Percentiles rank a stretch among this genome's conserved stretches.
Conservation (phyloP, 2,329 filamentous ascomycete species). For the Calonectria pseudoreteaudii region DNA sequence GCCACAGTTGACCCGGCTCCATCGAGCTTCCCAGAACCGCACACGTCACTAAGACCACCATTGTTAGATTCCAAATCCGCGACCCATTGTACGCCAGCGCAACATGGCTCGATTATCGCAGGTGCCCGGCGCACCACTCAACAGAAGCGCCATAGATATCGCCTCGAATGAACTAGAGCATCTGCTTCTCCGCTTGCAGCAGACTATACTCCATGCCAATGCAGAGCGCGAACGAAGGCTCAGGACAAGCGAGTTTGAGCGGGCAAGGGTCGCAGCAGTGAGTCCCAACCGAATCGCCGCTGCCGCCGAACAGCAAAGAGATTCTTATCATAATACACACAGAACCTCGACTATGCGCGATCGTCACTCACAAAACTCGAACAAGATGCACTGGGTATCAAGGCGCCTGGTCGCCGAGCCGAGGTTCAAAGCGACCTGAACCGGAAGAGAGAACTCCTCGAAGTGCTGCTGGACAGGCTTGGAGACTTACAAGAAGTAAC, state of each 20-base stretch:
- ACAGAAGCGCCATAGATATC: constrained; percentile 42
- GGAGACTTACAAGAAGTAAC: constrained; percentile 74
- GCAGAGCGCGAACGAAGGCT: constrained; percentile 69
- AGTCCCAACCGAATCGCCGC: constrained; percentile 49
- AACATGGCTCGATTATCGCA: constrained; percentile 46
- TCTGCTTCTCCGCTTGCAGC: constrained; percentile 74
- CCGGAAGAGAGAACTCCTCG: constrained; percentile 73
- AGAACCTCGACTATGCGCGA: constrained; percentile 81
- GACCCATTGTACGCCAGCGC: constrained; percentile 22
- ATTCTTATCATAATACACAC: constrained; percentile 18
- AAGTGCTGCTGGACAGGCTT: constrained; percentile 73
- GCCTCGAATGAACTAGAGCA: constrained; percentile 67
- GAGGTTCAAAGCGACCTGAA: constrained; percentile 73
- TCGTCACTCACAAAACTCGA: constrained; percentile 77
- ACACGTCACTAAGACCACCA: constrained; percentile 43
- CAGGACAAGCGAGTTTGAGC: constrained; percentile 73
- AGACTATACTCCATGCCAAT: constrained; percentile 71
- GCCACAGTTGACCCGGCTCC: constrained; percentile 38
- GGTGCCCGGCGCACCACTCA: constrained; percentile 16
- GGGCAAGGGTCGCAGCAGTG: constrained; percentile 56
- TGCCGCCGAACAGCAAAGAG: background rate
- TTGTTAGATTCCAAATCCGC: constrained; percentile 6
- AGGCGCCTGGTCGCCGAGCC: constrained; percentile 68
- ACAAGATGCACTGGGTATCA: constrained; percentile 72
- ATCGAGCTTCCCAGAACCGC: constrained; percentile 36